Conservation (phyloP, 2,329 filamentous ascomycete species). For the Aspergillus japonicus region DNA sequence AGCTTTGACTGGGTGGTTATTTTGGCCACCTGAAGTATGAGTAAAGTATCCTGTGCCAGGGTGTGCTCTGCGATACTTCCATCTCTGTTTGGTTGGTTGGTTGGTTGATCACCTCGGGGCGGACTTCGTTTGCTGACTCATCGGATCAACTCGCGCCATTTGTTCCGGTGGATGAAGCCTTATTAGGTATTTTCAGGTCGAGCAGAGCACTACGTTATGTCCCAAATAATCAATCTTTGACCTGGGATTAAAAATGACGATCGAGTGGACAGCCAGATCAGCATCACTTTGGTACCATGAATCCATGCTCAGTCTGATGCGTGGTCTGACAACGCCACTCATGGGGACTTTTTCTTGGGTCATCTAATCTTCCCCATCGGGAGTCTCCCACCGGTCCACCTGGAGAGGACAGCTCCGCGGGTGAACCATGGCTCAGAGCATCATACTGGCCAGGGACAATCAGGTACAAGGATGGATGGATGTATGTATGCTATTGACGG, state of each 20-base stretch:
- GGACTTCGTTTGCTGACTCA: background rate
- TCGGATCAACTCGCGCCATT: background rate
- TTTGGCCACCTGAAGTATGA: no score
- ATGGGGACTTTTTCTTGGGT: background rate
- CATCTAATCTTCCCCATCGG: background rate
- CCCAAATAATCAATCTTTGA: no score
- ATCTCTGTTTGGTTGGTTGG: no score
- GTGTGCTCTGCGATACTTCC: no score
- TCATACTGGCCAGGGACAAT: background rate
- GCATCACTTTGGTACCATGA: background rate
- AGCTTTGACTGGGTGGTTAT: no score
- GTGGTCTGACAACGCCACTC: background rate
- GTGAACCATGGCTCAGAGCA: conserved; percentile 4
- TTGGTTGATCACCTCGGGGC: background rate
- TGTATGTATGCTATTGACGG: background rate
- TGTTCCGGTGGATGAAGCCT: background rate
- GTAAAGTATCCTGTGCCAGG: no score
- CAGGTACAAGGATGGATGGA: background rate
- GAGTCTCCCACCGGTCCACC: background rate
- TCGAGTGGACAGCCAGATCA: background rate
- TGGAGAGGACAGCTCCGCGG: conserved; percentile 2
- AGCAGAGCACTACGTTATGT: no score
- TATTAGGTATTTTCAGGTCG: no score
- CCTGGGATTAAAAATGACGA: background rate
- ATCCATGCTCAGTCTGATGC: background rate